Conservation (phyloP, 2,329 filamentous ascomycete genomes). For the Diaporthe aspalathi region DNA sequence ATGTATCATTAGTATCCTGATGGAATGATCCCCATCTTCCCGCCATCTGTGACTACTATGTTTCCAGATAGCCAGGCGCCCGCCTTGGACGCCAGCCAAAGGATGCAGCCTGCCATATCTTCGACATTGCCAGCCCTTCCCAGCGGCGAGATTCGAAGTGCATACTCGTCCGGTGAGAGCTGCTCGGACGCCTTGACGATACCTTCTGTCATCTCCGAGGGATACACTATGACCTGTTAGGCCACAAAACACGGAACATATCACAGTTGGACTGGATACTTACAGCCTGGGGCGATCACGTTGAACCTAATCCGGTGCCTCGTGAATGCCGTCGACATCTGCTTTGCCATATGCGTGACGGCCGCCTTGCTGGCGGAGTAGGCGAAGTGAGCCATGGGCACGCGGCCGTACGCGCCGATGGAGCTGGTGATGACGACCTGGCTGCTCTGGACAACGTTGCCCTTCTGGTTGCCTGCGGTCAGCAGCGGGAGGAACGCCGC, state of each 20-base stretch:
- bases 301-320: conserved; percentile 68
- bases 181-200: neutral
- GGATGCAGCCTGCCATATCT: conserved; percentile 30
- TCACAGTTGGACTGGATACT: conserved; percentile 39
- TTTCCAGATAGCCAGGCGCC: conserved; percentile 26
- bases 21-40: conserved; percentile 23
- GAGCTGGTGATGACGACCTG: conserved; percentile 71
- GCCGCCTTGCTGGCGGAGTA: conserved; percentile 78
- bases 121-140: conserved; percentile 6
- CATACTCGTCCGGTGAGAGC: conserved; percentile 9
- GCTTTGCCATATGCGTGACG: conserved; percentile 73
- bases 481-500: conserved; percentile 76
- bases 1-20: neutral
- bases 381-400: conserved; percentile 69
- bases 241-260: neutral
- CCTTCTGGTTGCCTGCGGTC: conserved; percentile 65
- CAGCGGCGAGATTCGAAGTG: neutral
- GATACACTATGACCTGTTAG: conserved; percentile 23
- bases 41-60: conserved; percentile 17
- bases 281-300: conserved; percentile 55
- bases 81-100: conserved; percentile 28
- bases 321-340: conserved; percentile 72
- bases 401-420: conserved; percentile 72
- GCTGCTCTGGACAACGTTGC: conserved; percentile 43
- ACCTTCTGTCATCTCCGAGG: conserved; percentile 23